Percentiles rank a stretch among this genome's conserved stretches.
Evolutionary conservation across 768 basidiomycete genomes (phyloP).

Genomic region (Cantharellus cinnabarinus): DNA sequence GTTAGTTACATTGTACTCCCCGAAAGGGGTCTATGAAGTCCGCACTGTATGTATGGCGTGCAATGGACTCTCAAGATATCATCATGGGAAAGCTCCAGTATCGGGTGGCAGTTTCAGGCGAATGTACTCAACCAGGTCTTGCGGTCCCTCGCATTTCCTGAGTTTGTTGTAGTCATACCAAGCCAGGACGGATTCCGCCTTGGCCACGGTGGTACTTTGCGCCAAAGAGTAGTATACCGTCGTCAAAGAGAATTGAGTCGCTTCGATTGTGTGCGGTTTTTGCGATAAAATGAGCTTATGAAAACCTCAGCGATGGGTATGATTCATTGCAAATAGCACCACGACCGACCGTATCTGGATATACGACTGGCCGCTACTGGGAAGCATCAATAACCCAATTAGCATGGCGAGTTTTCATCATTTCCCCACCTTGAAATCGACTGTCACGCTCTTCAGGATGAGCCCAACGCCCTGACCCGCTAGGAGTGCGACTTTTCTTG

Average conservation of each 20-base stretch:
- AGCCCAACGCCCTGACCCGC: conserved; percentile 2
- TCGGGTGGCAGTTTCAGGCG: background rate
- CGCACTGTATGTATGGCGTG: too few species aligned
- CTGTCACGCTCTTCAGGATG: conserved; percentile 4
- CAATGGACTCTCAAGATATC: too few species aligned
- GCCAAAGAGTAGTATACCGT: background rate
- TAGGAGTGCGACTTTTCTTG: background rate
- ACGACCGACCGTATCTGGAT: conserved; percentile 5
- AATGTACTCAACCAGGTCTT: background rate
- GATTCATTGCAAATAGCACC: background rate
- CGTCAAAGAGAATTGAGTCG: conserved; percentile 1
- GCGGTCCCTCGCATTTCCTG: conserved; percentile 2
- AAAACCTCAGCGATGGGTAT: background rate
- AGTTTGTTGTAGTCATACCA: conserved; percentile 6
- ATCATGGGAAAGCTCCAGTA: too few species aligned
- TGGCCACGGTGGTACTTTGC: background rate
- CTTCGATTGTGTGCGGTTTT: conserved; percentile 1
- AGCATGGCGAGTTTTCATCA: background rate
- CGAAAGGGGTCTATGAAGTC: too few species aligned
- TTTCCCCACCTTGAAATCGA: conserved; percentile 1
- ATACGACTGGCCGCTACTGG: conserved; percentile 3
- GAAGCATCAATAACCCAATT: background rate
- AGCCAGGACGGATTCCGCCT: conserved; percentile 2
- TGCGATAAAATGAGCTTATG: conserved; percentile 3
- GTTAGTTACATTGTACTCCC: background rate